Evolutionary conservation across 2,329 filamentous ascomycete genomes (phyloP), one percentile per base, ranked within the genome.

Genomic region (Pyrenophora teres): DNA sequence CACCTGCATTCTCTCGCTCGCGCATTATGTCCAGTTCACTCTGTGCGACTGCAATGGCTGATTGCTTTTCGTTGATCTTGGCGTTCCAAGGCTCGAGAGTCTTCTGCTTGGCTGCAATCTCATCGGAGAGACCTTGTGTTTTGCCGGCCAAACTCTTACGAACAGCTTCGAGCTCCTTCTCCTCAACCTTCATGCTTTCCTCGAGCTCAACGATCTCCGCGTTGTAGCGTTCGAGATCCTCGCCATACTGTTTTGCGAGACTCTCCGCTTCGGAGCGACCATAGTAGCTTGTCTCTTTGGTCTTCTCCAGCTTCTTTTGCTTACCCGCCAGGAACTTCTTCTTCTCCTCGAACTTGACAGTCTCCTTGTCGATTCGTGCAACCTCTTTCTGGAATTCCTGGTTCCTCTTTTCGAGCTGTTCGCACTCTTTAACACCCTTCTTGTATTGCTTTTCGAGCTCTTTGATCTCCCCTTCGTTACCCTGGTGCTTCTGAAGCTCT

Each of bases 321-420:
- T 99, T 99, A 67, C 87, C 88, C 2, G 83, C 80, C 60, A 99
- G 77, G 74, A 97, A 97, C 72, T 99, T 99, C 72, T 88, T 88
- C 80, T 97, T 97, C 75, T 99, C 95, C 60, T 97, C 93, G 62
- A 96, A 92, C 70, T 99, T 99, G 75, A 99, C 94, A 18, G 87
- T 87, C 69, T 97, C 94, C 70, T 97, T 96, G 69, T 99, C 95
- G 56, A 95, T 92, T 69, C 92, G 93, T 38, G 91, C 87, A 76
- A 94, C 87, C 70, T 97, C 90, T 70, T 96, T 96, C 54, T 88
- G 78, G 46, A 96, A 80, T 21, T 79, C 81, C 62, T 97, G 90
- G 0, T 87, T 87, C 45, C 90, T 83, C 74, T 95, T 93, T 62
- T 96, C 90, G 58, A 95, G 84, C 1, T 80, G 79, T 60, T 95